Percentiles rank a stretch among this genome's conserved stretches.
These are phyloP conservation scores for Aspergillus flavus DNA, from an alignment of 2,329 filamentous ascomycete species.

Conservation along the genomic window DNA sequence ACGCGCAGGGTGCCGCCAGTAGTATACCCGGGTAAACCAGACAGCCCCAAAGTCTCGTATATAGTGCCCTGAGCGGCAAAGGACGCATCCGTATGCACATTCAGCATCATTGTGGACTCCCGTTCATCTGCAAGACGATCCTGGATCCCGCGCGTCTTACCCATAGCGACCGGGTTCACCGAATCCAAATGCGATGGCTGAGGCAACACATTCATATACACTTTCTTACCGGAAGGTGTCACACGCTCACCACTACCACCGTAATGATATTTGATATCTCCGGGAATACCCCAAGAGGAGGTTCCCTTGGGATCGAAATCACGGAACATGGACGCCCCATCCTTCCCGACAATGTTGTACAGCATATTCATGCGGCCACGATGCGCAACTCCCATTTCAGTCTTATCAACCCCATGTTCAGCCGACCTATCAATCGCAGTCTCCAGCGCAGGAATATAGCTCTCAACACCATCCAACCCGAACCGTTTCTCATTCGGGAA, in stretches of 20 bases:
- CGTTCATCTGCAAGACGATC: conserved; percentile 98
- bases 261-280: conserved; percentile 98
- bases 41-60: conserved; percentile 98
- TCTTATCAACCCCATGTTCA: conserved; percentile 97
- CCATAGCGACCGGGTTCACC: conserved; percentile 94
- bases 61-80: conserved; percentile 96
- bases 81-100: conserved; percentile 37
- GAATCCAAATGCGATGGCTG: conserved; percentile 91
- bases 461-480: conserved; percentile 95
- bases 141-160: conserved; percentile 95
- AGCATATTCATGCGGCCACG: conserved; percentile 96
- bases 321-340: conserved; percentile 98
- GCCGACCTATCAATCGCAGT: conserved; percentile 97
- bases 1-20: conserved; percentile 97
- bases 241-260: not conserved
- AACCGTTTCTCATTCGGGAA: conserved; percentile 99
- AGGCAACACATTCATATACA: not conserved
- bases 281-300: conserved; percentile 57
- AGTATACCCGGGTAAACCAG: conserved; percentile 91
- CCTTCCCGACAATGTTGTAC: conserved; percentile 97
- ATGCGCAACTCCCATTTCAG: conserved; percentile 67
- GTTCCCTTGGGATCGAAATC: conserved; percentile 94
- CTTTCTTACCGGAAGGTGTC: not conserved
- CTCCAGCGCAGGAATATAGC: conserved; percentile 98
- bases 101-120: conserved; percentile 90